Evolutionary conservation across 108 stramenopile genomes (phyloP).

Genomic region (Epithemia pelagica): DNA sequence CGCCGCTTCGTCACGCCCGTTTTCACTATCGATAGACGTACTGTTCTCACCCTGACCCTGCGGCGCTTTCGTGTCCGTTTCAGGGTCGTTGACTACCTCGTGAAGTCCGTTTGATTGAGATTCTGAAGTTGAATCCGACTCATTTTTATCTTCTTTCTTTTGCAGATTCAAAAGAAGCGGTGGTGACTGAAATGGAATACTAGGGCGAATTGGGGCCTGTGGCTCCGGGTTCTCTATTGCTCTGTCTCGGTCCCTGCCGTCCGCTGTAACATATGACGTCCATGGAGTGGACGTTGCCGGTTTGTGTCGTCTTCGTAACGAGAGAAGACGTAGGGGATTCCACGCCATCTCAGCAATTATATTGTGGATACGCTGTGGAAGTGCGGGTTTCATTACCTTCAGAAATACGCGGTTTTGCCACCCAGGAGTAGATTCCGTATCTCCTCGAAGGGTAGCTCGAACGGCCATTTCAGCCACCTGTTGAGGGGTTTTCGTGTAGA

Average conservation of each 20-base stretch:
- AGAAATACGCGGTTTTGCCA: slow-evolving; percentile 67
- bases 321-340: slow-evolving; percentile 16
- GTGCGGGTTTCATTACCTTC: slow-evolving; percentile 48
- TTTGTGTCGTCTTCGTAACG: not conserved
- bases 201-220: not conserved
- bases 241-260: not conserved
- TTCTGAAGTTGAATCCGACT: too few species aligned
- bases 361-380: slow-evolving; percentile 55
- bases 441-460: slow-evolving; percentile 60
- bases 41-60: too few species aligned
- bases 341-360: slow-evolving; percentile 58
- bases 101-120: too few species aligned
- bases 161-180: not conserved
- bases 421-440: slow-evolving; percentile 65
- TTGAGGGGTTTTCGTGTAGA: slow-evolving; percentile 54
- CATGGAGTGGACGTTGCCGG: too few species aligned
- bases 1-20: too few species aligned
- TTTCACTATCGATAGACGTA: too few species aligned
- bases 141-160: too few species aligned
- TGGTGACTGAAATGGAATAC: not conserved
- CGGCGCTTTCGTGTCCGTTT: too few species aligned
- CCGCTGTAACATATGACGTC: not conserved
- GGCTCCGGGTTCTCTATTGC: not conserved
- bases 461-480: slow-evolving; percentile 57
- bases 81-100: too few species aligned